A percentile compares a stretch with the other conserved stretches of the same genome.
phyloP scores from a whole-genome alignment of 805 yeast species.

The Cyberlindnera nakhonratchasimensis region DNA sequence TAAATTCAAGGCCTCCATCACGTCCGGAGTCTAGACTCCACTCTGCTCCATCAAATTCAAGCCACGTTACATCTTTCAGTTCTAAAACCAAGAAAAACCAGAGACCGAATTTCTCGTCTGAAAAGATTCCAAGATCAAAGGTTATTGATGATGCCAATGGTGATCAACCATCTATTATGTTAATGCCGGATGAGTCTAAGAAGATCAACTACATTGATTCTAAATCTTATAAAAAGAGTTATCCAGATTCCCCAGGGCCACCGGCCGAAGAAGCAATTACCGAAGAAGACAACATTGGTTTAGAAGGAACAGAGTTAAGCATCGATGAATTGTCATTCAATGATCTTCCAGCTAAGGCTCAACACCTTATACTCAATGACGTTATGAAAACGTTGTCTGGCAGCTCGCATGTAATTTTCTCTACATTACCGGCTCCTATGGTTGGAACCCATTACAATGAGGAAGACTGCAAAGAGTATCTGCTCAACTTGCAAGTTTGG shows the following conservation, averaged over 20 bases:
- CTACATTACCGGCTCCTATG: constrained; percentile 87
- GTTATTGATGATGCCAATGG: constrained; percentile 68
- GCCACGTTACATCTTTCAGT: constrained; percentile 4
- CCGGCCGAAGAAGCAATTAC: neutral
- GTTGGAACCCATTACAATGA: constrained; percentile 75
- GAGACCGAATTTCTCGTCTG: constrained; percentile 66
- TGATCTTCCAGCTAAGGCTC: constrained; percentile 89
- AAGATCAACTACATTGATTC: constrained; percentile 8
- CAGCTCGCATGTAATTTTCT: constrained; percentile 70
- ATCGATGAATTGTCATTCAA: constrained; percentile 56
- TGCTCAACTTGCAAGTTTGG: constrained; percentile 76
- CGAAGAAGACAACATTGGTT: neutral
- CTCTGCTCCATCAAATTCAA: constrained; percentile 7
- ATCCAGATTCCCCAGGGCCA: neutral
- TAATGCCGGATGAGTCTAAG: constrained; percentile 45
- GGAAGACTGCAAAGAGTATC: constrained; percentile 68
- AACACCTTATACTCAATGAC: constrained; percentile 83
- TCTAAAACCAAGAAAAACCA: constrained; percentile 23
- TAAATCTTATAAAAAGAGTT: neutral
- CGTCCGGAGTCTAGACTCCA: neutral
- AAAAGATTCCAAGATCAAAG: constrained; percentile 65
- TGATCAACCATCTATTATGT: constrained; percentile 58
- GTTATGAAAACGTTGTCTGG: constrained; percentile 67
- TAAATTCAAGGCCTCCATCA: neutral
- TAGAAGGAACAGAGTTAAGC: constrained; percentile 20